Evolutionary conservation across 2,329 filamentous ascomycete species (phyloP).

Genomic region (Atkinsonella hypoxylon): DNA sequence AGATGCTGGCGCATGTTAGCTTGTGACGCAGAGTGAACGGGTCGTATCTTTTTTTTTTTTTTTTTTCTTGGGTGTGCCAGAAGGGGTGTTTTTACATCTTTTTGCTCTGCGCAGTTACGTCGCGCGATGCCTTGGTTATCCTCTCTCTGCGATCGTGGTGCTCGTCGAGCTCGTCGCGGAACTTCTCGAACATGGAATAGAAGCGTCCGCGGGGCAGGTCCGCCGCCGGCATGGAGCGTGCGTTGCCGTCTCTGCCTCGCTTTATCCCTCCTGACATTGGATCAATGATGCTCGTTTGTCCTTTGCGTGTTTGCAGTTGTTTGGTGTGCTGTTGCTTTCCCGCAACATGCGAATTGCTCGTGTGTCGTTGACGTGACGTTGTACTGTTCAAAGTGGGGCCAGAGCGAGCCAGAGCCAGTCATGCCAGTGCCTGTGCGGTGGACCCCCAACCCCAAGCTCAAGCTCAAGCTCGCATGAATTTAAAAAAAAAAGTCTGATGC

Average conservation of each 20-base stretch:
- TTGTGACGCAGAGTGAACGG: not conserved
- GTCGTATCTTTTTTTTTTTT: too few species aligned
- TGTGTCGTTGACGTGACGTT: too few species aligned
- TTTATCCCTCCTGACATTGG: conserved; percentile 33
- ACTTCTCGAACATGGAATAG: conserved; percentile 70
- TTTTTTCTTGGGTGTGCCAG: too few species aligned
- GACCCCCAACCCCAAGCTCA: too few species aligned
- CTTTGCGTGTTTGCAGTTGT: not conserved
- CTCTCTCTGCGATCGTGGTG: conserved; percentile 88
- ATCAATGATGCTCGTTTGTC: conserved; percentile 5
- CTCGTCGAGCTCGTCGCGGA: conserved; percentile 80
- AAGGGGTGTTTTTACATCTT: conserved; percentile 61
- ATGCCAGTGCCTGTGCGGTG: too few species aligned
- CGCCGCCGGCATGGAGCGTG: conserved; percentile 25
- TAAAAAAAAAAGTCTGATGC: too few species aligned
- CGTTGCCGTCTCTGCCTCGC: conserved; percentile 40
- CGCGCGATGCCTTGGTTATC: conserved; percentile 80
- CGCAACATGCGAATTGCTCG: too few species aligned
- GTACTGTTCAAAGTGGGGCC: too few species aligned
- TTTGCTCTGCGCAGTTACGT: conserved; percentile 90
- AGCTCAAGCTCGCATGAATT: too few species aligned
- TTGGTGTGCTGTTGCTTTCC: not conserved
- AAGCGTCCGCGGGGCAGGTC: conserved; percentile 31
- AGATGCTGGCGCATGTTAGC: conserved; percentile 19
- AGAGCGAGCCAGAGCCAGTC: too few species aligned